Percentiles rank a stretch among this genome's conserved stretches.
phyloP scores from a whole-genome alignment of 2,329 filamentous ascomycete species.

The Didymella arachidicola region DNA sequence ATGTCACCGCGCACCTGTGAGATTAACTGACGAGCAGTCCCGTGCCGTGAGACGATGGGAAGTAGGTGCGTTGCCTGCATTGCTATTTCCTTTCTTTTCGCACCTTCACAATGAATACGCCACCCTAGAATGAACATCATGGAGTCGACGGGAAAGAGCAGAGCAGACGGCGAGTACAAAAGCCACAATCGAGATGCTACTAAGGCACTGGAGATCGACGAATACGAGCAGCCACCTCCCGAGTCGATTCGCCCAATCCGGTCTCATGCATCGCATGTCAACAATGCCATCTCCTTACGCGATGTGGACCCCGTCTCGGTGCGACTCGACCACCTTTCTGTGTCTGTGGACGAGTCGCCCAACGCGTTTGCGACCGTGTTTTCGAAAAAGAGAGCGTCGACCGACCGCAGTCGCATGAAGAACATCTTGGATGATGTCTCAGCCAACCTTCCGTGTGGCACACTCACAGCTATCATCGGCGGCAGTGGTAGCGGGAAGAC shows the following conservation, averaged over 20 bases:
- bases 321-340: slow-evolving; percentile 62
- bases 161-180: slow-evolving; percentile 12
- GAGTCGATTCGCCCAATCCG: slow-evolving; percentile 23
- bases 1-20: slow-evolving; percentile 3
- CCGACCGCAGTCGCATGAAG: slow-evolving; percentile 47
- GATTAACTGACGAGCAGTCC: slow-evolving; percentile 9
- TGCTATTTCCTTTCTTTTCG: slow-evolving; percentile 13
- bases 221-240: slow-evolving; percentile 19
- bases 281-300: slow-evolving; percentile 48
- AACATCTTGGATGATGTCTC: slow-evolving; percentile 69
- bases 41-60: slow-evolving; percentile 14
- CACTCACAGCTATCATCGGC: slow-evolving; percentile 77
- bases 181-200: slow-evolving; percentile 9
- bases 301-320: slow-evolving; percentile 66
- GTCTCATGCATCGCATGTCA: slow-evolving; percentile 34
- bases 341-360: slow-evolving; percentile 67
- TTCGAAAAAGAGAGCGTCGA: slow-evolving; percentile 37
- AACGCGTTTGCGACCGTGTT: slow-evolving; percentile 35
- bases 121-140: slow-evolving; percentile 16
- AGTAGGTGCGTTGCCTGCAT: slow-evolving; percentile 2
- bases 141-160: slow-evolving; percentile 26
- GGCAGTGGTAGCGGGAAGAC: slow-evolving; percentile 75
- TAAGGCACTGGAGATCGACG: slow-evolving; percentile 13
- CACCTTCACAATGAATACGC: slow-evolving; percentile 22
- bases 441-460: slow-evolving; percentile 70